Evolutionary conservation across 1,139 yeast genomes (phyloP), one percentile per base, ranked within the genome.

Genomic region (Candida albicans): DNA sequence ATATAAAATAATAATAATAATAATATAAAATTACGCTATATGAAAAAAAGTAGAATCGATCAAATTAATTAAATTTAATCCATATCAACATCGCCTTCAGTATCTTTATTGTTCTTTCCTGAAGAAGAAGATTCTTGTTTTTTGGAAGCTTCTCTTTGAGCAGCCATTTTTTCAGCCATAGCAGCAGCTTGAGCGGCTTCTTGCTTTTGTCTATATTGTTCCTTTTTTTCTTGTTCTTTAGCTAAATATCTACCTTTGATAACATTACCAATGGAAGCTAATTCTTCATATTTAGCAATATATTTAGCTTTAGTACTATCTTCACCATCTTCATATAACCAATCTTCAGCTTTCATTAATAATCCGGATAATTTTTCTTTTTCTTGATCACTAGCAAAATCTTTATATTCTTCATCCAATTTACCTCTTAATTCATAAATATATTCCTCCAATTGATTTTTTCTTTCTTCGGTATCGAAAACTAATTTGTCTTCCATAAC

Each of bases 391-490:
- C 85, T 78, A 52, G 98, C 97, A 64, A 91, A 93, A 56, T 79
- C 84, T 57, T 89, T 79, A 69, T 91, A 93, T 63, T 84, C 84
- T 47, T 90, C 99, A 50, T 91, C 97, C 62, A 95, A 80, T 77
- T 95, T 93, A 66, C 96, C 96, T 77, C 99, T 88, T 70, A 93
- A 83, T 61, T 89, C 96, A 75, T 93, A 93, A 62, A 95, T 93
- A 81, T 93, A 93, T 77, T 93, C 99, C 78, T 93, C 99, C 53
- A 95, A 81, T 55, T 96, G 95, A 68, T 93, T 93, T 87, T 93
- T 93, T 73, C 91, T 89, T 75, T 93, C 98, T 77, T 93, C 99
- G 55, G 99, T 95, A 75, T 93, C 98, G 57, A 96, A 96, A 55
- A 93, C 97, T 59, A 93, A 83, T 77, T 90, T 93, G 74, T 95